phyloP scores from a whole-genome alignment of 2,329 filamentous ascomycete species.

The Aureobasidium sp. region DNA sequence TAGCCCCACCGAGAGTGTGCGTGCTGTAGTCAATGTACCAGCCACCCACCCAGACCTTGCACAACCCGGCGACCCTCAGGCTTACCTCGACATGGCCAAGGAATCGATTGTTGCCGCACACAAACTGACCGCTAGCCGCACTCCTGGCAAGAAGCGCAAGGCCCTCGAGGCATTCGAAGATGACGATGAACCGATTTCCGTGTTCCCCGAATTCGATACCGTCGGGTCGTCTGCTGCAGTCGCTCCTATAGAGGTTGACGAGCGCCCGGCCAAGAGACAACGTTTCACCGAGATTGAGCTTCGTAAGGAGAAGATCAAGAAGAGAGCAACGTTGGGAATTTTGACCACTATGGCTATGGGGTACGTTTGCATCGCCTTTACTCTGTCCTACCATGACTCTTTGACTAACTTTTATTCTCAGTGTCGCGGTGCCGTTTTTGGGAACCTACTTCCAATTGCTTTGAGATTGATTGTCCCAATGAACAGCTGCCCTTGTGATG shows the following conservation, averaged over 20 bases:
- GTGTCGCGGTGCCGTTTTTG: not conserved
- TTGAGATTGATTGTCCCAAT: not conserved
- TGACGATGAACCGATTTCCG: constrained; percentile 43
- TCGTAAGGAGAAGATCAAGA: constrained; percentile 78
- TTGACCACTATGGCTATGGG: constrained; percentile 82
- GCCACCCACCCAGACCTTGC: constrained; percentile 59
- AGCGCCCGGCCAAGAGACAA: constrained; percentile 61
- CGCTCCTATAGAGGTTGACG: constrained; percentile 38
- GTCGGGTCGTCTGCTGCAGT: not conserved
- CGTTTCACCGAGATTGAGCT: constrained; percentile 71
- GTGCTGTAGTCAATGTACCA: constrained; percentile 70
- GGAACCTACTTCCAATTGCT: not conserved
- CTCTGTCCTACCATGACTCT: too few relatives aligned
- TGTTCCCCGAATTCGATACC: constrained; percentile 16
- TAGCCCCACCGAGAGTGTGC: constrained; percentile 62
- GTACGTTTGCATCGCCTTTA: constrained; percentile 53
- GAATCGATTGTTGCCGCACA: constrained; percentile 75
- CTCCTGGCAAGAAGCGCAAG: constrained; percentile 58
- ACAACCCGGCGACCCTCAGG: constrained; percentile 67
- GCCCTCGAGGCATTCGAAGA: constrained; percentile 58
- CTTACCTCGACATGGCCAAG: constrained; percentile 80
- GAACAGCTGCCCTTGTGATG: not conserved
- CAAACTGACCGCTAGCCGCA: constrained; percentile 32
- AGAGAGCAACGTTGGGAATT: constrained; percentile 76
- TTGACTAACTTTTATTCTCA: not conserved